Evolutionary conservation across 768 basidiomycete species (phyloP).

Genomic region (Phanerodontia chrysosporium): DNA sequence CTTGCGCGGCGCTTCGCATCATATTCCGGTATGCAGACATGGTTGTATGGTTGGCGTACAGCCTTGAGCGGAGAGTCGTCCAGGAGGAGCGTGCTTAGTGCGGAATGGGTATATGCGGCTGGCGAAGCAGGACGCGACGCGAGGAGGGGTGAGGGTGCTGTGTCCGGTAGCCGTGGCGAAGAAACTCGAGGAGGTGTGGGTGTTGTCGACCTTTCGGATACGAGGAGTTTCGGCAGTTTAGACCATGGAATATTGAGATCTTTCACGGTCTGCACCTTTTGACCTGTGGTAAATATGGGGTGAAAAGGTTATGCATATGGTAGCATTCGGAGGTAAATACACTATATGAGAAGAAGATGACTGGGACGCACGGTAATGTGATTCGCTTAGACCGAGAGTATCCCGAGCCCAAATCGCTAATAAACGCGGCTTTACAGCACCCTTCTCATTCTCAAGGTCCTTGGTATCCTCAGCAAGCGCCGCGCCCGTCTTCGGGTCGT

Average conservation of each 20-base stretch:
- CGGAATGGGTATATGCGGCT: constrained; percentile 30
- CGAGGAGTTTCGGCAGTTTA: constrained; percentile 20
- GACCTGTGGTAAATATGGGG: constrained; percentile 7
- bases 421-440: constrained; percentile 27
- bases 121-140: not conserved
- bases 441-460: not conserved
- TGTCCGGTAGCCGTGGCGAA: not conserved
- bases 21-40: constrained; percentile 75
- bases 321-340: not conserved
- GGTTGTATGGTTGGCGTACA: constrained; percentile 74
- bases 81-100: constrained; percentile 44
- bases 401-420: constrained; percentile 78
- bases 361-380: constrained; percentile 59
- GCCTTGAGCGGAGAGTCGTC: constrained; percentile 55
- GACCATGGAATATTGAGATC: constrained; percentile 69
- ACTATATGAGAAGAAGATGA: not conserved
- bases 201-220: not conserved
- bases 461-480: not conserved
- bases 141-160: not conserved
- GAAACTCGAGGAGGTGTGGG: not conserved
- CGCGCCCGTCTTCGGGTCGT: too few species aligned
- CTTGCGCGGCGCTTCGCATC: constrained; percentile 36
- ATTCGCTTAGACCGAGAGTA: constrained; percentile 59
- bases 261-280: constrained; percentile 60
- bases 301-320: not conserved